A percentile compares a stretch with the other conserved stretches of the same genome.
These are phyloP conservation scores for Sonneratia caseolaris DNA, from an alignment of 345 rosid species.

Conservation along the genomic window DNA sequence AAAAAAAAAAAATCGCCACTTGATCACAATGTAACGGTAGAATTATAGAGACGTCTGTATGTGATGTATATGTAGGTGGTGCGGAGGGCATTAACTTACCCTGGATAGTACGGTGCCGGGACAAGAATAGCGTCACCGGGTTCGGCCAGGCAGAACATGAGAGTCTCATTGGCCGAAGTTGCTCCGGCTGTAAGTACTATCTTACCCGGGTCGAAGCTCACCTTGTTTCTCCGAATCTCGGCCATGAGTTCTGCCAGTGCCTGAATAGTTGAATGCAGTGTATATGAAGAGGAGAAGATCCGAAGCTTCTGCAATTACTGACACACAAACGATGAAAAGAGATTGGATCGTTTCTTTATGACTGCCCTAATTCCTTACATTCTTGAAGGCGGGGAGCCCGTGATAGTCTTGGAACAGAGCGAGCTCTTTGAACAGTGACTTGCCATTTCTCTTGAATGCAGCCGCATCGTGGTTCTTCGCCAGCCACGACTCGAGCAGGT, in stretches of 20 bases:
- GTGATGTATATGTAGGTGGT: background rate
- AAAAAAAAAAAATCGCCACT: too few species aligned
- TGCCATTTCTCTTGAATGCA: constrained; percentile 4
- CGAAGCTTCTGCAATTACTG: background rate
- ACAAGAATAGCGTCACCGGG: constrained; percentile 10
- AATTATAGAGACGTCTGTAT: too few species aligned
- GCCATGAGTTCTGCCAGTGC: constrained; percentile 7
- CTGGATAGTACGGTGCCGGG: constrained; percentile 11
- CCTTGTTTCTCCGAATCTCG: constrained; percentile 6
- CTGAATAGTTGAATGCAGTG: background rate
- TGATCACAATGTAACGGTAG: background rate
- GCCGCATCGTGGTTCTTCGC: background rate
- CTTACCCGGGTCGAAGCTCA: constrained; percentile 1
- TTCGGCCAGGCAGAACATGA: constrained; percentile 7
- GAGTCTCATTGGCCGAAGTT: constrained; percentile 9
- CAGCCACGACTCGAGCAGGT: constrained; percentile 6
- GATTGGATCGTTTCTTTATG: background rate
- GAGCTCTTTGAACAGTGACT: constrained; percentile 1
- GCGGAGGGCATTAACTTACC: constrained; percentile 1
- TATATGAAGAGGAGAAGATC: too few species aligned
- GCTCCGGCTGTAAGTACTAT: constrained; percentile 10
- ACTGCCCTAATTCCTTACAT: background rate
- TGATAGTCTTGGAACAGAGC: constrained; percentile 13
- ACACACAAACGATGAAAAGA: background rate
- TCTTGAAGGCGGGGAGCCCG: constrained; percentile 10